A percentile compares a stretch with the other conserved stretches of the same genome.
phyloP scores from a whole-genome alignment of 257 asterid species.

The Lycium ferocissimum region DNA sequence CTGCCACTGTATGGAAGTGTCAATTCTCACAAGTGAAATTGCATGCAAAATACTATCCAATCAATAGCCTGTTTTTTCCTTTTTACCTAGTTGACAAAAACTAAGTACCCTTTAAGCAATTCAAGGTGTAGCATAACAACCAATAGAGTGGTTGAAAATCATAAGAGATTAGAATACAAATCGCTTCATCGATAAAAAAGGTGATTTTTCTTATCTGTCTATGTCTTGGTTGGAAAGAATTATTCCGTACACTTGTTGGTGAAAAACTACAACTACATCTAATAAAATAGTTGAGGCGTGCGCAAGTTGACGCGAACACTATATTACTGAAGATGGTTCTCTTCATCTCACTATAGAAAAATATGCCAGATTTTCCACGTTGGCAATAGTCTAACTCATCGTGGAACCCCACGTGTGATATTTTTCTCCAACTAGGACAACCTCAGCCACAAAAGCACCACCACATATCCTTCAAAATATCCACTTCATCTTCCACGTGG shows the following conservation, averaged over 20 bases:
- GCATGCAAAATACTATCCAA: not conserved
- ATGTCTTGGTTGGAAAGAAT: too few species aligned
- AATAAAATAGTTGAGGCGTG: not conserved
- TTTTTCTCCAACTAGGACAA: conserved; percentile 25
- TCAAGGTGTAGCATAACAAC: not conserved
- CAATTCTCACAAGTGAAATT: not conserved
- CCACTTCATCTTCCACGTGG: conserved; percentile 59
- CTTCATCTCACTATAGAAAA: not conserved
- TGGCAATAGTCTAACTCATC: not conserved
- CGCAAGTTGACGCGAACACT: too few species aligned
- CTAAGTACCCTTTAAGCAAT: not conserved
- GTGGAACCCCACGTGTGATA: conserved; percentile 12
- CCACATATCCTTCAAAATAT: conserved; percentile 45
- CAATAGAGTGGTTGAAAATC: not conserved
- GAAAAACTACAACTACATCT: too few species aligned
- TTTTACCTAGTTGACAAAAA: too few species aligned
- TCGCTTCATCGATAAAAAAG: not conserved
- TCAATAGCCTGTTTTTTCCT: too few species aligned
- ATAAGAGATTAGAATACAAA: not conserved
- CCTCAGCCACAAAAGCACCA: conserved; percentile 50
- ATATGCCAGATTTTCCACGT: not conserved
- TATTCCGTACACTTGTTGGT: too few species aligned
- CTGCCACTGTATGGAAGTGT: too few species aligned
- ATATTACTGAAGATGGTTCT: not conserved
- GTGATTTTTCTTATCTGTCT: not conserved